phyloP scores from a whole-genome alignment of 2,329 filamentous ascomycete species.

The Cladorrhinum sp. region DNA sequence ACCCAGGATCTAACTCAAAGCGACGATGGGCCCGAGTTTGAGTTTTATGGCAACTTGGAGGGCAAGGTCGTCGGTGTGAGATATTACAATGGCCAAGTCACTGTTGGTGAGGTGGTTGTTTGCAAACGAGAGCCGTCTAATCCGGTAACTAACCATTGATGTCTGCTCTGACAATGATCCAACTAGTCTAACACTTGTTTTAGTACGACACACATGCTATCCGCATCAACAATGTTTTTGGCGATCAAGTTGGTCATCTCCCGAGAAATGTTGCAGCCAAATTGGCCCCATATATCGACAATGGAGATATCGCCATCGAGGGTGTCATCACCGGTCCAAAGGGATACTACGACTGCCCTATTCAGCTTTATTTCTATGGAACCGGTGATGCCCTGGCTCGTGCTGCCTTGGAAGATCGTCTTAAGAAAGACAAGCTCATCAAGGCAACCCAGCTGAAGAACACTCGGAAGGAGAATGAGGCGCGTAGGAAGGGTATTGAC shows the following conservation, averaged over 20 bases:
- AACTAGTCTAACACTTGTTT: background rate
- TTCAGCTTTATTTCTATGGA: slow-evolving; percentile 68
- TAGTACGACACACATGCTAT: slow-evolving; percentile 73
- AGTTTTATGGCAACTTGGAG: slow-evolving; percentile 48
- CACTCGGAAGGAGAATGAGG: slow-evolving; percentile 52
- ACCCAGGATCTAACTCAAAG: slow-evolving; percentile 44
- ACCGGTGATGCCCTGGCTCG: slow-evolving; percentile 54
- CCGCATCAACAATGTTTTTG: slow-evolving; percentile 71
- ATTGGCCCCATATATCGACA: slow-evolving; percentile 71
- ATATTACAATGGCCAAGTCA: slow-evolving; percentile 63
- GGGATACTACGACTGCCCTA: slow-evolving; percentile 66
- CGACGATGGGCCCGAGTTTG: slow-evolving; percentile 39
- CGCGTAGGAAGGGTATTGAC: slow-evolving; percentile 44
- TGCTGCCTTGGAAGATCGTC: slow-evolving; percentile 53
- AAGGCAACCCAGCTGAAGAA: slow-evolving; percentile 54
- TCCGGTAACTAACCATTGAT: slow-evolving; percentile 33
- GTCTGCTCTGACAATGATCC: slow-evolving; percentile 26
- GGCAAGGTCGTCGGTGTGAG: slow-evolving; percentile 51
- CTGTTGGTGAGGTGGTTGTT: slow-evolving; percentile 59
- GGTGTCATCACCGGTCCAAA: slow-evolving; percentile 66
- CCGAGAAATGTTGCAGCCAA: slow-evolving; percentile 65
- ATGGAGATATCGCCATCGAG: slow-evolving; percentile 61
- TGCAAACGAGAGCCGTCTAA: slow-evolving; percentile 66
- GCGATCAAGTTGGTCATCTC: slow-evolving; percentile 74
- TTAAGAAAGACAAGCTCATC: slow-evolving; percentile 65